These are phyloP conservation scores for Salix viminalis DNA, from an alignment of 345 rosid species.

Conservation along the genomic window DNA sequence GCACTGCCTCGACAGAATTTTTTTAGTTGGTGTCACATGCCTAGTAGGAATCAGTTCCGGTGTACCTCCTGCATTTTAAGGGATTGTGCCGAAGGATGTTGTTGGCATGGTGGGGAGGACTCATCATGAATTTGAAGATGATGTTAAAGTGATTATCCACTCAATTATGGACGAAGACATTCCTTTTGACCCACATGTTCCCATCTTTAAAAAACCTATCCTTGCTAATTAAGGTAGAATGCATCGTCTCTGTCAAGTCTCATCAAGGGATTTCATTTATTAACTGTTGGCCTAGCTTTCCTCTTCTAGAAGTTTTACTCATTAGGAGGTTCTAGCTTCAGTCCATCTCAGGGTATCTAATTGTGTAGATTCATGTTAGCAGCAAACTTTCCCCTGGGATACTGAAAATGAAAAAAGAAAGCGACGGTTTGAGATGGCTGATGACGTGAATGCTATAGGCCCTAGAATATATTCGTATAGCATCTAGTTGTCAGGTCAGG, in stretches of 20 bases:
- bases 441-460: neutral
- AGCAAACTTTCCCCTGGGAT: too few relatives aligned
- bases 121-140: slow-evolving; percentile 17
- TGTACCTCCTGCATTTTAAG: neutral
- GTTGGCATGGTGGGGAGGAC: slow-evolving; percentile 4
- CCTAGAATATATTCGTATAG: too few relatives aligned
- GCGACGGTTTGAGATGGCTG: too few relatives aligned
- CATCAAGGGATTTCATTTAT: neutral
- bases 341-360: too few relatives aligned
- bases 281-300: too few relatives aligned
- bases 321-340: too few relatives aligned
- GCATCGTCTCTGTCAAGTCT: too few relatives aligned
- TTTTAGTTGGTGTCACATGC: slow-evolving; percentile 23
- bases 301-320: too few relatives aligned
- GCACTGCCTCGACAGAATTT: slow-evolving; percentile 2
- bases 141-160: neutral
- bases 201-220: neutral
- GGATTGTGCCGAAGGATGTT: neutral
- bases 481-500: too few relatives aligned
- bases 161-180: neutral
- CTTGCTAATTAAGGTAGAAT: neutral
- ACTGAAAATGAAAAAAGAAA: too few relatives aligned
- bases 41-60: neutral
- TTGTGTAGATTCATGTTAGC: too few relatives aligned
- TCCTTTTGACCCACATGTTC: slow-evolving; percentile 5